Conservation (phyloP, 164 flowering plant species). For the Chloranthus sessilifolius region DNA sequence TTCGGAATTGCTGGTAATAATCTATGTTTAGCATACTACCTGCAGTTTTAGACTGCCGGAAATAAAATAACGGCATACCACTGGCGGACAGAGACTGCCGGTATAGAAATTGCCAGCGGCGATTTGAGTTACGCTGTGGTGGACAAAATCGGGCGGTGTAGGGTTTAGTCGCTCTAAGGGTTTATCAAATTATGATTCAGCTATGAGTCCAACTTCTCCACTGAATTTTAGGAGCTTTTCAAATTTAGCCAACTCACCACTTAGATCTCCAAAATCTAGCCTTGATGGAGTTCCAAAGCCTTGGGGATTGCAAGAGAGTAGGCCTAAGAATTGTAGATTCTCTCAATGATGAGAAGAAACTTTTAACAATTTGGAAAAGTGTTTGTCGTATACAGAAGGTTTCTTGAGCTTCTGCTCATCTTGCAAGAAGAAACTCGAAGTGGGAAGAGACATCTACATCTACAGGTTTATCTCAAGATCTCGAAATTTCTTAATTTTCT, state of each 20-base stretch:
- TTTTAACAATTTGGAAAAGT: slow-evolving; percentile 20
- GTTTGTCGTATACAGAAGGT: slow-evolving; percentile 20
- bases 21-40: too few relatives aligned
- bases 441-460: slow-evolving; percentile 55
- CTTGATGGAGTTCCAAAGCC: slow-evolving; percentile 41
- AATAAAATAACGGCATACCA: too few relatives aligned
- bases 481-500: too few relatives aligned
- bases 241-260: slow-evolving; percentile 36
- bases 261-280: slow-evolving; percentile 35
- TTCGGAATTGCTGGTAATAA: too few relatives aligned
- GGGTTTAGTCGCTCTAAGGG: slow-evolving; percentile 52
- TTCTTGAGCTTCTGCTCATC: slow-evolving; percentile 61
- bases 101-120: too few relatives aligned
- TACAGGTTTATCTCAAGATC: slow-evolving; percentile 68
- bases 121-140: too few relatives aligned
- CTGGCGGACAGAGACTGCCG: too few relatives aligned
- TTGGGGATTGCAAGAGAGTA: slow-evolving; percentile 56
- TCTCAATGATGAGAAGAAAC: slow-evolving; percentile 36
- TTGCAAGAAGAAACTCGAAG: slow-evolving; percentile 54
- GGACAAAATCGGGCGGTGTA: too few relatives aligned
- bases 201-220: slow-evolving; percentile 82
- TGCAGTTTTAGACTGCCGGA: too few relatives aligned
- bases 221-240: slow-evolving; percentile 58
- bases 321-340: slow-evolving; percentile 78
- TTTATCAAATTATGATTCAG: slow-evolving; percentile 62